Base-by-base conservation (phyloP, 176 grass and related monocot species). In the Lolium perenne region DNA sequence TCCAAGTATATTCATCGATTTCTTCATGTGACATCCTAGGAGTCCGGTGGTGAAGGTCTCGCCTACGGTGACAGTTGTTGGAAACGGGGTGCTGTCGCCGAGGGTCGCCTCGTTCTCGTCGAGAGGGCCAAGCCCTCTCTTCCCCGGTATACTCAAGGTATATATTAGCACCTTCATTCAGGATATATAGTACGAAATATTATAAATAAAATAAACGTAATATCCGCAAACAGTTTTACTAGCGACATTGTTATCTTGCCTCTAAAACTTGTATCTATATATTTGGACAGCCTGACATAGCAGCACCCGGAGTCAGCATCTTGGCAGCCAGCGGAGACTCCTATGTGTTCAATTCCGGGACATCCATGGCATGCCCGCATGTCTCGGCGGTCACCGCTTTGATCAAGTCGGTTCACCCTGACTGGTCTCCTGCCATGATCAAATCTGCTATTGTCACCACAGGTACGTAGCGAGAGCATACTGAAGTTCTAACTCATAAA, bases 401-500 rank as follows among this genome's bases (percentile, higher is more conserved):
- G 12, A 71, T 93, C 25, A 88, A 88, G 48, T 77, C 78, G 0
- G 12, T 83, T 4, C 91, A 90, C 29, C 91, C 67, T 0, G 21
- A 88, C 2, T 93, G 85, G 91, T 90, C 82, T 0, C 88, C 91
- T 10, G 82, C 91, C 15, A 84, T 86, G 22, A 83, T 93, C 43
- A 93, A 90, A 18, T 90, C 88, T 0, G 78, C 88, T 8, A 76
- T 93, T 3, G 0, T 93, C 8, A 88, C 88, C 10, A 87, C 91
- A 35, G 78, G 84, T 43, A 41, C 10, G 2, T 0, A 12, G 1
- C 48, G 11, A 13, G 12, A 14, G 12, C 48, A 50, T 50, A 50
- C 12, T 3, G 11, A 50, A 50, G 3, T 50, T 50, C 11, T 50
- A 50, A 10, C 48, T 8, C 48, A 50, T 13, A 50, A 13, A 50